Evolutionary conservation across 371 early-diverging fungal genomes (phyloP), one percentile per base, ranked within the genome.

Genomic region (Nematocida ausubeli): DNA sequence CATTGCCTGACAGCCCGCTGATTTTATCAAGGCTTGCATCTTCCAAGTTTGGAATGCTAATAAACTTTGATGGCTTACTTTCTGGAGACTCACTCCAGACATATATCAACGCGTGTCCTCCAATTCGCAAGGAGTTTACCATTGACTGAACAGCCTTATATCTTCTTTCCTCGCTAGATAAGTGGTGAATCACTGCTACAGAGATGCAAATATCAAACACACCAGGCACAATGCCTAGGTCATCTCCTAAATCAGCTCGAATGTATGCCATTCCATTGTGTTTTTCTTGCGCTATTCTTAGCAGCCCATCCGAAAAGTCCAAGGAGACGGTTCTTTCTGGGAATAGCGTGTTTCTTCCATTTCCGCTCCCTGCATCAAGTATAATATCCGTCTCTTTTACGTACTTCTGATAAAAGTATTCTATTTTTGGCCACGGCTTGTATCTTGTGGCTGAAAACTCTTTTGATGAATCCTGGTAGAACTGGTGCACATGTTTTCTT

Each of bases 151-250:
- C 44, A 26, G 72, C 55, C 40, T 49, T 42, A 24, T 19, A 47
- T 64, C 86, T 63, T 54, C 86, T 72, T 56, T 72, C 81, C 24
- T 64, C 14, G 26, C 84, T 84, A 22, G 73, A 69, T 5, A 86
- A 64, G 68, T 86, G 86, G 62, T 86, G 86, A 24, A 86, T 79
- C 4, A 86, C 86, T 50, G 84, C 84, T 35, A 84, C 79, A 40
- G 83, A 83, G 4, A 86, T 42, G 50, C 83, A 64, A 14, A 83
- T 32, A 63, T 86, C 84, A 81, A 83, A 86, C 22, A 56, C 49
- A 28, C 47, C 40, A 32, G 55, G 44, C 24, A 3, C 49, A 65
- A 84, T 71, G 9, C 82, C 80, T 12, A 82, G 37, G 28, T 19
- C 22, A 5, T 81, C 63, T 42, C 58, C 57, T 58, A 81, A 67